Evolutionary conservation across 768 basidiomycete genomes (phyloP).

Genomic region (Trametes meyenii): DNA sequence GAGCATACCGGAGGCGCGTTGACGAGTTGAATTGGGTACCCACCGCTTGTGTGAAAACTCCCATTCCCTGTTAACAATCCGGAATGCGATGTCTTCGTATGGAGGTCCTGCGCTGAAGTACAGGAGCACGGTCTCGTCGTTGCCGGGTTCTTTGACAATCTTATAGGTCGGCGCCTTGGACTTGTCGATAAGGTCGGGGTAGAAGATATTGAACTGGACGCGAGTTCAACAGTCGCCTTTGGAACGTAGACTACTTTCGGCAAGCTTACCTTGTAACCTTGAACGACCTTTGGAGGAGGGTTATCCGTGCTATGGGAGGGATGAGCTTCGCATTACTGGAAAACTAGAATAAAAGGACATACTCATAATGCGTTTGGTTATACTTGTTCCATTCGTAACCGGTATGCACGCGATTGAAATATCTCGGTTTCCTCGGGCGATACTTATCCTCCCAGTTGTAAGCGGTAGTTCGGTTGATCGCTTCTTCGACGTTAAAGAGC

Average conservation of each 20-base stretch:
- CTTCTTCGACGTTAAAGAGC: constrained; percentile 91
- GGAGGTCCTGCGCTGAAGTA: constrained; percentile 97
- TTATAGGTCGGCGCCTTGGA: constrained; percentile 96
- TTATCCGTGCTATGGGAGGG: constrained; percentile 78
- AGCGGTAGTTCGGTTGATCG: constrained; percentile 75
- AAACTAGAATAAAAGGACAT: constrained; percentile 37
- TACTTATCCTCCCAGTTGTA: constrained; percentile 99
- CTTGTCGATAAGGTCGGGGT: constrained; percentile 98
- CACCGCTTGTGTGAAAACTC: constrained; percentile 97
- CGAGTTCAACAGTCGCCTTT: constrained; percentile 1
- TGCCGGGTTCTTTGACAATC: constrained; percentile 90
- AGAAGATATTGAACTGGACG: constrained; percentile 90
- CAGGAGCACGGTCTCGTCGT: constrained; percentile 91
- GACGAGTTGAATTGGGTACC: constrained; percentile 13
- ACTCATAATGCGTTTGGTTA: constrained; percentile 99
- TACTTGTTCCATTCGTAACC: constrained; percentile 99
- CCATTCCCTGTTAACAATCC: constrained; percentile 98
- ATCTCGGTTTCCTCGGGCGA: constrained; percentile 93
- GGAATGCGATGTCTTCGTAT: constrained; percentile 98
- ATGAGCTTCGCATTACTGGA: neutral
- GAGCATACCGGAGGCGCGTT: constrained; percentile 11
- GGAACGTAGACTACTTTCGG: constrained; percentile 6
- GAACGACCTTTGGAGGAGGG: constrained; percentile 98
- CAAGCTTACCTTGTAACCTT: constrained; percentile 85
- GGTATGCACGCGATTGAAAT: constrained; percentile 98